phyloP scores from a whole-genome alignment of 2,329 filamentous ascomycete genomes.

The Rutstroemia sp. region DNA sequence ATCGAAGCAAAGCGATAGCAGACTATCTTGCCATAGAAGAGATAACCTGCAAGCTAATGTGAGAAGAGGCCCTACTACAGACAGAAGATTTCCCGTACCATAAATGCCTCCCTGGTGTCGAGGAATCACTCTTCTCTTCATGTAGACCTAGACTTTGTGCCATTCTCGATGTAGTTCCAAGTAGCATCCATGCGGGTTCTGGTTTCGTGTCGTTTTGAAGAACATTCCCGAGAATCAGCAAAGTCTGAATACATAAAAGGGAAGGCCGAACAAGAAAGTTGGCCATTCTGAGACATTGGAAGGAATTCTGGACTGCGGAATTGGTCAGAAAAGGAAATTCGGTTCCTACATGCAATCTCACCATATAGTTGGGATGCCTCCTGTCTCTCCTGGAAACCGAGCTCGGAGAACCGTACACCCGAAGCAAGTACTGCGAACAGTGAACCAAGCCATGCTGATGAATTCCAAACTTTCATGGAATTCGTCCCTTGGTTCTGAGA shows the following conservation, averaged over 20 bases:
- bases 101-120: conserved; percentile 7
- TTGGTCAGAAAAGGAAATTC: not conserved
- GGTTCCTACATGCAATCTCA: not conserved
- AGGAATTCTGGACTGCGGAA: conserved; percentile 25
- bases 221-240: conserved; percentile 53
- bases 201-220: conserved; percentile 60
- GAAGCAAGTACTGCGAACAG: not conserved
- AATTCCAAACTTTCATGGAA: not conserved
- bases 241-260: conserved; percentile 54
- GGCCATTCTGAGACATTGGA: conserved; percentile 52
- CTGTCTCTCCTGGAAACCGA: not conserved
- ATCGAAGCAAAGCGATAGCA: not conserved
- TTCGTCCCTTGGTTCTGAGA: not conserved
- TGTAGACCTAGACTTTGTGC: conserved; percentile 56
- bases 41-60: not conserved
- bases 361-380: not conserved
- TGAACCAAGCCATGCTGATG: not conserved
- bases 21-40: not conserved
- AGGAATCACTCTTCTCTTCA: conserved; percentile 1
- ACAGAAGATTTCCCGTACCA: conserved; percentile 3
- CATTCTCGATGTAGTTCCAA: conserved; percentile 54
- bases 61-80: too few species aligned
- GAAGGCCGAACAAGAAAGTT: conserved; percentile 55
- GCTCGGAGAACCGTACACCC: not conserved
- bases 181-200: conserved; percentile 55